These are phyloP conservation scores for Tolypocladium ovalisporum DNA, from an alignment of 2,329 filamentous ascomycete genomes.

Conservation along the genomic window DNA sequence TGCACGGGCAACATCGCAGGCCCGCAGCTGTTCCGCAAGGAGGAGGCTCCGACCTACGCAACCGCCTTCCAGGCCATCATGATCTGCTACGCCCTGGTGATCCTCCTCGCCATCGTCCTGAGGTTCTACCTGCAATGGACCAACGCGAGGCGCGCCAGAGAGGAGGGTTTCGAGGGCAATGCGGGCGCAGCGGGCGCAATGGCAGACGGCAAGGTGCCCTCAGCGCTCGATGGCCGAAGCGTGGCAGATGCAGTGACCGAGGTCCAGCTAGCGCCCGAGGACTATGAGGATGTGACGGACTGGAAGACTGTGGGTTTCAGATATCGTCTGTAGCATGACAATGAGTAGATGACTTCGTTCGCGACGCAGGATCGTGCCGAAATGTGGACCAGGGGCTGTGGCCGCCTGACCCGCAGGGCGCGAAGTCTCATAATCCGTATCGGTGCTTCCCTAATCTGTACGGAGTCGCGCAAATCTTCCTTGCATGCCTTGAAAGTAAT, in stretches of 20 bases:
- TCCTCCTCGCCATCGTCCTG: constrained; percentile 30
- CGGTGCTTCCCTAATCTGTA: no score
- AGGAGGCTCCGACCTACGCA: constrained; percentile 38
- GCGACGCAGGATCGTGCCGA: no score
- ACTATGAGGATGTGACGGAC: constrained; percentile 49
- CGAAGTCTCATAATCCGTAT: no score
- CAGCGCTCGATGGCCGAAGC: constrained; percentile 10
- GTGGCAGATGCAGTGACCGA: constrained; percentile 20
- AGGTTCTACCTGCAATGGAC: constrained; percentile 35
- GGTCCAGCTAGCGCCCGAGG: constrained; percentile 28
- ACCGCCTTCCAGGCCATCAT: constrained; percentile 46
- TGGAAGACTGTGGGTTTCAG: constrained; percentile 48
- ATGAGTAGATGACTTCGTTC: background rate
- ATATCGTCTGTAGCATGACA: constrained; percentile 33
- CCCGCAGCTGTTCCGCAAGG: constrained; percentile 40
- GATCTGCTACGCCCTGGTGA: constrained; percentile 42
- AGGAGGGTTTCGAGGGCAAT: constrained; percentile 34
- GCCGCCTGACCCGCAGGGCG: no score
- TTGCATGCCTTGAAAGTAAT: no score
- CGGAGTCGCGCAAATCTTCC: no score
- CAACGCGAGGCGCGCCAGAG: constrained; percentile 29
- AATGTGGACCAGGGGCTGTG: no score
- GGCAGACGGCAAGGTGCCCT: constrained; percentile 23
- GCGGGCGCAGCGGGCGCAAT: constrained; percentile 29
- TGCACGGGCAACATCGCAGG: constrained; percentile 45